Evolutionary conservation across 768 basidiomycete species (phyloP).

Genomic region (Lactarius trivialis): DNA sequence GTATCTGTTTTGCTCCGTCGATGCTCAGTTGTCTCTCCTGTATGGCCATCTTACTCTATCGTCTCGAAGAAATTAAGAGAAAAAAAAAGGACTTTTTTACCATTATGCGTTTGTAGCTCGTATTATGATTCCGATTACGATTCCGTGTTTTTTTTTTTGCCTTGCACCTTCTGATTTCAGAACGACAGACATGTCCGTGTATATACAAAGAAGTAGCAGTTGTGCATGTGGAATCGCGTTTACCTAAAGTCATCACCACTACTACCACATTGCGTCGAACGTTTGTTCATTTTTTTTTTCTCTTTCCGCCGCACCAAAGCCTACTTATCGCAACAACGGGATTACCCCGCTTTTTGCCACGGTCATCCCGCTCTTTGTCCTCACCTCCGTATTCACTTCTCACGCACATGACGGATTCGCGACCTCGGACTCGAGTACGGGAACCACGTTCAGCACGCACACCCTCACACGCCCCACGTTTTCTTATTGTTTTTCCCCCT

Average conservation of each 20-base stretch:
- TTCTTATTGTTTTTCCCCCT: neutral
- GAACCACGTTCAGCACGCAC: neutral
- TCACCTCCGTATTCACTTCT: neutral
- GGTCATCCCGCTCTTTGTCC: neutral
- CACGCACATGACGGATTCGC: neutral
- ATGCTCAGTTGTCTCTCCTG: neutral
- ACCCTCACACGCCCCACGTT: neutral
- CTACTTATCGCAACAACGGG: neutral
- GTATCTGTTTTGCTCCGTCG: neutral
- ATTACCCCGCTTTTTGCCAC: neutral
- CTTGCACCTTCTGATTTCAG: neutral
- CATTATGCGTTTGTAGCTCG: neutral
- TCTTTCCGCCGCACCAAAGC: neutral
- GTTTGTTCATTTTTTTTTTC: neutral
- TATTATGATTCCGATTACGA: neutral
- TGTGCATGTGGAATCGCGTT: neutral
- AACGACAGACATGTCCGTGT: neutral
- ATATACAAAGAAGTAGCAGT: neutral
- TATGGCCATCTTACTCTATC: neutral
- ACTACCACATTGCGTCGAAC: neutral
- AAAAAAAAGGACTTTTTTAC: neutral
- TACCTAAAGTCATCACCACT: neutral
- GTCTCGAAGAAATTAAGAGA: neutral
- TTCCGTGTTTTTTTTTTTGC: neutral
- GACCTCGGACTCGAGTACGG: neutral